Conservation (phyloP, 2,329 filamentous ascomycete species). For the Fusarium sp. region DNA sequence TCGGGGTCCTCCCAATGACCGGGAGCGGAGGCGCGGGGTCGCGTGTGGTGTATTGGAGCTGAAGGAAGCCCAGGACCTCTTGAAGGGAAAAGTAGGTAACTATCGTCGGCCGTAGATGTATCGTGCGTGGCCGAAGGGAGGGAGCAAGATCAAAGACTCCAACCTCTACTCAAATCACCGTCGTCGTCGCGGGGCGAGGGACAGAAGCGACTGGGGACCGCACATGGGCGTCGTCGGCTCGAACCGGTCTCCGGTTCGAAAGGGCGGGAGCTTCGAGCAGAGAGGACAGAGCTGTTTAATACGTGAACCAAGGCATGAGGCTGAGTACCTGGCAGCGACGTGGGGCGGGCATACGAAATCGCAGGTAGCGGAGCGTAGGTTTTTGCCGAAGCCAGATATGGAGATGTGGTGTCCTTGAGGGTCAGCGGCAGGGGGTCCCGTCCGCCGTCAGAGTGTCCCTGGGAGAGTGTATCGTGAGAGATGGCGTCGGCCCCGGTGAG, state of each 20-base stretch:
- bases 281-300: slow-evolving; percentile 21
- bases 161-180: slow-evolving; percentile 34
- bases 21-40: slow-evolving; percentile 27
- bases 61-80: slow-evolving; percentile 16
- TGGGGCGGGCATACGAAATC: slow-evolving; percentile 18
- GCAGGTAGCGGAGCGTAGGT: slow-evolving; percentile 18
- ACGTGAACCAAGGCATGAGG: slow-evolving; percentile 37
- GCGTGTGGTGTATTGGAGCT: slow-evolving; percentile 21
- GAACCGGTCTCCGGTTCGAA: slow-evolving; percentile 37
- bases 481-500: slow-evolving; percentile 33
- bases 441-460: slow-evolving; percentile 17
- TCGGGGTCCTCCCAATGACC: slow-evolving; percentile 6
- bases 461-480: slow-evolving; percentile 30
- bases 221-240: slow-evolving; percentile 42
- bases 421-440: slow-evolving; percentile 19
- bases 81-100: neutral
- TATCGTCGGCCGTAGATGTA: neutral
- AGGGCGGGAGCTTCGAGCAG: slow-evolving; percentile 22
- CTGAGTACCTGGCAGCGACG: slow-evolving; percentile 40
- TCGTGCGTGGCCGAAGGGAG: slow-evolving; percentile 8
- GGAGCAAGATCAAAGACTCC: slow-evolving; percentile 3
- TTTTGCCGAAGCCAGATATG: slow-evolving; percentile 8
- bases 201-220: slow-evolving; percentile 40
- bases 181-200: slow-evolving; percentile 45
- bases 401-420: neutral